Percentiles rank a stretch among this genome's conserved stretches.
Evolutionary conservation across 805 yeast genomes (phyloP).

Genomic region (Brettanomyces sp.): DNA sequence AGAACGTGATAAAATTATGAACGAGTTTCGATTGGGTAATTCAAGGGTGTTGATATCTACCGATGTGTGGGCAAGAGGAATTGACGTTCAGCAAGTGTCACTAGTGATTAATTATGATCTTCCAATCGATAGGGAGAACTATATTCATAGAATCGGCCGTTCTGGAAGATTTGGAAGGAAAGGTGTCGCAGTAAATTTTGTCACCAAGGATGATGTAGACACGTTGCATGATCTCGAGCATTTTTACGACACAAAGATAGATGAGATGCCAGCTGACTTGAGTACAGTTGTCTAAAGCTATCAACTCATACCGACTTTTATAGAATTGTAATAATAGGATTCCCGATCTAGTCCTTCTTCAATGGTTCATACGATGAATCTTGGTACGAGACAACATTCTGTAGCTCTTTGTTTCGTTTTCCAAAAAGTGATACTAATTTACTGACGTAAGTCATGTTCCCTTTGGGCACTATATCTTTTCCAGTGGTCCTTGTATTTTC

Average conservation of each 20-base stretch:
- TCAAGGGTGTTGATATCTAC: constrained; percentile 90
- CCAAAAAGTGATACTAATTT: constrained; percentile 14
- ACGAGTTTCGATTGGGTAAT: constrained; percentile 89
- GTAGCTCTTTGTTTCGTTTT: constrained; percentile 14
- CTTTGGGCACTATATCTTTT: constrained; percentile 14
- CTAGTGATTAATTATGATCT: constrained; percentile 90
- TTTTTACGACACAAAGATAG: constrained; percentile 82
- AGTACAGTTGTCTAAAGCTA: neutral
- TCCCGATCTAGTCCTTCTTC: neutral
- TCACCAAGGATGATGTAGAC: constrained; percentile 69
- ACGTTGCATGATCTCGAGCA: constrained; percentile 79
- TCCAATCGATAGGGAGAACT: constrained; percentile 85
- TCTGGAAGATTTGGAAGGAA: constrained; percentile 98
- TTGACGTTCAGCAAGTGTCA: constrained; percentile 95
- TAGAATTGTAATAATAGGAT: neutral
- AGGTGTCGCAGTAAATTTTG: constrained; percentile 94
- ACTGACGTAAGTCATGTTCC: constrained; percentile 14
- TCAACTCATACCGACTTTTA: neutral
- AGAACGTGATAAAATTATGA: constrained; percentile 92
- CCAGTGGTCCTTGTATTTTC: constrained; percentile 6
- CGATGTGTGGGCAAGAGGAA: constrained; percentile 96
- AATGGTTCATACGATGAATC: too few relatives aligned
- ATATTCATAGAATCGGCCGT: constrained; percentile 96
- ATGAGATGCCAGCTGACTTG: constrained; percentile 71
- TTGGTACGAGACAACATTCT: too few relatives aligned